phyloP scores from a whole-genome alignment of 441 rosid species.

The Croton setiger region DNA sequence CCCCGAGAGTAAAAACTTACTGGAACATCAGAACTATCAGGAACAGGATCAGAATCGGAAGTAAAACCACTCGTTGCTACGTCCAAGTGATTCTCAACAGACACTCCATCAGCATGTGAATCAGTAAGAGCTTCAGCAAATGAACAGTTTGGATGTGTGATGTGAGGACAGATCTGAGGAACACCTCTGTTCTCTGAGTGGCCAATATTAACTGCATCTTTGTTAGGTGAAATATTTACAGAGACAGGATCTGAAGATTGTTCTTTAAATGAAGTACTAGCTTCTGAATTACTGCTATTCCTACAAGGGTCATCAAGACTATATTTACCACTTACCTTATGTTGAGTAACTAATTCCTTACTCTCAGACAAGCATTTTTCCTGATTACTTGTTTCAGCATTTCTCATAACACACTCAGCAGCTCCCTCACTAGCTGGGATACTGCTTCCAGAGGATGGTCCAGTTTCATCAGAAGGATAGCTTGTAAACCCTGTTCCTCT shows the following conservation, averaged over 20 bases:
- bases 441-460: constrained; percentile 34
- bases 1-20: constrained; percentile 21
- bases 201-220: constrained; percentile 40
- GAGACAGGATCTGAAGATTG: constrained; percentile 45
- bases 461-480: constrained; percentile 36
- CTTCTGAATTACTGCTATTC: constrained; percentile 36
- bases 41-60: constrained; percentile 33
- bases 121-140: constrained; percentile 31
- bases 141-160: constrained; percentile 29
- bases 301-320: constrained; percentile 37
- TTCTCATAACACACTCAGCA: constrained; percentile 26
- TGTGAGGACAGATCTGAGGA: constrained; percentile 29
- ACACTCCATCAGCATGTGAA: constrained; percentile 21
- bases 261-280: constrained; percentile 42
- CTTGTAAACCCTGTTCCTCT: constrained; percentile 28
- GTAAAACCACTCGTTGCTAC: constrained; percentile 23
- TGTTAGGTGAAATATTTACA: constrained; percentile 41
- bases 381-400: constrained; percentile 25
- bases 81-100: constrained; percentile 29
- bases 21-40: constrained; percentile 32
- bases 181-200: constrained; percentile 38
- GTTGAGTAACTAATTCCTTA: constrained; percentile 37
- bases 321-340: constrained; percentile 40
- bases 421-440: constrained; percentile 22
- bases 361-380: constrained; percentile 33